These are phyloP conservation scores for Diplosphaera chodatii DNA, from an alignment of 139 green algal genomes.

Conservation along the genomic window DNA sequence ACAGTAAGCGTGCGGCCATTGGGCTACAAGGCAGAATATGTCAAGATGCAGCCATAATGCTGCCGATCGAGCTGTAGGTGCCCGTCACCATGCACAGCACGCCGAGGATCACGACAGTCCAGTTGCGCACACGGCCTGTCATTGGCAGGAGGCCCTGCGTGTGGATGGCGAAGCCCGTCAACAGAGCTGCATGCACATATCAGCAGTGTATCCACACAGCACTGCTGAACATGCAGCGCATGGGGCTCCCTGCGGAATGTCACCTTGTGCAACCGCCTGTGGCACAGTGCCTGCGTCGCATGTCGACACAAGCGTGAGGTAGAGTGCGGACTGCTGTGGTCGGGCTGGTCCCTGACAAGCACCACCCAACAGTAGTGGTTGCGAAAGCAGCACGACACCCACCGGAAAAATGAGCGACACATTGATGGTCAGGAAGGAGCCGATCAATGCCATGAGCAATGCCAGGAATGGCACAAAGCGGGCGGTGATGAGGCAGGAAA, in stretches of 20 bases:
- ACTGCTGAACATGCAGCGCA: background rate
- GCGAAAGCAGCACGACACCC: no score
- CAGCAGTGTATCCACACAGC: background rate
- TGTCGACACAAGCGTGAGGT: no score
- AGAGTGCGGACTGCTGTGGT: no score
- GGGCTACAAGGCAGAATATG: background rate
- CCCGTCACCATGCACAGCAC: background rate
- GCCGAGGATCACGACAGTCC: background rate
- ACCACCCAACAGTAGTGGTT: no score
- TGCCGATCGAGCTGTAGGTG: background rate
- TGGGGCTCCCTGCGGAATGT: background rate
- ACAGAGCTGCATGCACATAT: no score
- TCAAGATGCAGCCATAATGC: background rate
- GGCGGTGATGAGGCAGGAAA: constrained; percentile 16
- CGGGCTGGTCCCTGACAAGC: no score
- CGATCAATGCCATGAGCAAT: constrained; percentile 35
- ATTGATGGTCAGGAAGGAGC: constrained; percentile 33
- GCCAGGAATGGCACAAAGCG: constrained; percentile 27
- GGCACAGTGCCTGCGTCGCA: background rate
- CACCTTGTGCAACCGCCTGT: background rate
- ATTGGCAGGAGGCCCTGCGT: background rate
- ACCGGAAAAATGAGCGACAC: constrained; percentile 38
- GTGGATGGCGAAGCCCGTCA: no score
- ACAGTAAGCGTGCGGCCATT: no score
- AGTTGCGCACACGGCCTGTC: background rate